Base-by-base conservation (phyloP, 192 early-diverging fungal species). In the Oehlia diaphana region DNA sequence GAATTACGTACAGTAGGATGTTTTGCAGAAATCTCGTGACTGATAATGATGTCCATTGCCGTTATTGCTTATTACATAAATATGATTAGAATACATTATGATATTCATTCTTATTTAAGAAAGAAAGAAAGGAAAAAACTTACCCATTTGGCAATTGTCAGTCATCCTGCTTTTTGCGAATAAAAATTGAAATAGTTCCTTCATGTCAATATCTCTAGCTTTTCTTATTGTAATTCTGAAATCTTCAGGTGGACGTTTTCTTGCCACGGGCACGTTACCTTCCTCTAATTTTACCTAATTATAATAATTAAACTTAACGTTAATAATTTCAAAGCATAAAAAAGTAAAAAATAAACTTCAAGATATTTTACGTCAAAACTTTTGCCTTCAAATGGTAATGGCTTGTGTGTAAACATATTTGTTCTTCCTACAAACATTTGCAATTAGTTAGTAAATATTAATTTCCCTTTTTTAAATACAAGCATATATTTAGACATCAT, bases 1-100 rank as follows among this genome's bases (percentile, higher is more conserved):
- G 95, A 97, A 2, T 95, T 88, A 23, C 94, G 92, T 72, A 96
- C 92, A 39, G 90, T 94, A 16, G 90, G 88, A 80, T 94, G 95
- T 42, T 86, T 83, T 63, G 90, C 81, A 14, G 94, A 91, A 19
- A 95, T 90, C 1, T 89, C 82, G 64, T 96, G 93, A 37, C 95
- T 31, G 31, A 31, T 31, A 31, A 31, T 31, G 31, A 31, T 31
- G 31, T 31, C 96, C 19, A 94, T 82, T 0, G 90, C 91, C 80
- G 84, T 92, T 26, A 94, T 87, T 39, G 87, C 87, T 70, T 19
- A 69, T 64, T 28, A n/a, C 19, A 9, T 26, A 64, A 64, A 64
- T 6, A 64, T n/a, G 28, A 65, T 31, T 0, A 12, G 31, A 65
- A 37, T 37, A 0, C 3, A 10, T 28, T 65, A 12, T 65, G 26